These are phyloP conservation scores for Quercus dentata DNA, from an alignment of 306 rosid species.

Conservation along the genomic window DNA sequence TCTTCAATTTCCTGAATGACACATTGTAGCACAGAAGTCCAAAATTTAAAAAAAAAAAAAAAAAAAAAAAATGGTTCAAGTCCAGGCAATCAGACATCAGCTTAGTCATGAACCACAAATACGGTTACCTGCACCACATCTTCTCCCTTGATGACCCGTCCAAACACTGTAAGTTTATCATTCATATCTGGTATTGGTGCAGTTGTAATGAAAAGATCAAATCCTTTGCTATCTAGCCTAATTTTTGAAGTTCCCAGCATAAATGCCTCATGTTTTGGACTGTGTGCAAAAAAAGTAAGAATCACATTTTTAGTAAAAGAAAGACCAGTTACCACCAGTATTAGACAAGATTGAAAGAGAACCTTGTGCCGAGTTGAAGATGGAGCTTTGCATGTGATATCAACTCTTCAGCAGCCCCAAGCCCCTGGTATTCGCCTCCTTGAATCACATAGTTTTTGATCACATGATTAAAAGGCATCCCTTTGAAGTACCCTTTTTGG, in stretches of 20 bases:
- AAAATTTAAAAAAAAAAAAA: background rate
- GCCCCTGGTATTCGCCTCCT: slow-evolving; percentile 72
- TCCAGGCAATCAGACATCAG: background rate
- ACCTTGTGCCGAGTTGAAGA: slow-evolving; percentile 45
- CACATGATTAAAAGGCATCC: slow-evolving; percentile 76
- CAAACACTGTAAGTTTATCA: slow-evolving; percentile 80
- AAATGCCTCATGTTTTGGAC: slow-evolving; percentile 87
- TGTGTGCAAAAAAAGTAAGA: slow-evolving; percentile 28
- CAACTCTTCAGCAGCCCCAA: slow-evolving; percentile 79
- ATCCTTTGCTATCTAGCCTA: slow-evolving; percentile 54
- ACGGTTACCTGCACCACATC: slow-evolving; percentile 86
- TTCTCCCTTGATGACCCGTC: slow-evolving; percentile 88
- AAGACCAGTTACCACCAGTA: background rate
- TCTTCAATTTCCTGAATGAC: slow-evolving; percentile 65
- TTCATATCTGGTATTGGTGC: slow-evolving; percentile 95
- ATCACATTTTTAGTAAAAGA: background rate
- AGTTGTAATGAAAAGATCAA: slow-evolving; percentile 90
- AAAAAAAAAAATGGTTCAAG: background rate
- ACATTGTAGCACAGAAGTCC: background rate
- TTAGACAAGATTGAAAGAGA: background rate
- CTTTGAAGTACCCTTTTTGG: slow-evolving; percentile 77
- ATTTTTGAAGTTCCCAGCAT: slow-evolving; percentile 85
- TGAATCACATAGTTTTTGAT: slow-evolving; percentile 77
- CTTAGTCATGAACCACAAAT: background rate
- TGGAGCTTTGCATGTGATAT: slow-evolving; percentile 70